phyloP scores from a whole-genome alignment of 1,284 basidiomycete species.

The Ceratobasidium sp. region DNA sequence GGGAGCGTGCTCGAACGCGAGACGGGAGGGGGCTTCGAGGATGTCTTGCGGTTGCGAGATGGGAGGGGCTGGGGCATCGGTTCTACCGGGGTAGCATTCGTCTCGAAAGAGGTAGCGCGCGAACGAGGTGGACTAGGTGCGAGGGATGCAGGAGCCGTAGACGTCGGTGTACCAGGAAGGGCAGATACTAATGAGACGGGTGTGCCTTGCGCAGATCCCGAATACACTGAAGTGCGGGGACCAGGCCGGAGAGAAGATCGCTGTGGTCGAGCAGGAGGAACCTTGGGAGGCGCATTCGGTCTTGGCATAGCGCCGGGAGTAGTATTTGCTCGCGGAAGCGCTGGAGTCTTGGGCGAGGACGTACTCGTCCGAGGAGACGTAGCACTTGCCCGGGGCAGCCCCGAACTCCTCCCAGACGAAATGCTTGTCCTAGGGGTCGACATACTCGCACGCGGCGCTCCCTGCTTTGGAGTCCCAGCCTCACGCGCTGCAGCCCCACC shows the following conservation, averaged over 20 bases:
- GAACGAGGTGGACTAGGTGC: conserved; percentile 12
- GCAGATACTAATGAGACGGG: not conserved
- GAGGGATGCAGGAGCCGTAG: not conserved
- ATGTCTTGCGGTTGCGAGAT: conserved; percentile 2
- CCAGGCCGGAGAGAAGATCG: conserved; percentile 28
- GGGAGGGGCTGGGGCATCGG: conserved; percentile 1
- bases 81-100: not conserved
- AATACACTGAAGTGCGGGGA: not conserved
- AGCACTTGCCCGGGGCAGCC: not conserved
- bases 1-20: conserved; percentile 6
- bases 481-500: not conserved
- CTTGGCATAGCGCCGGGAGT: not conserved
- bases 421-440: conserved; percentile 31
- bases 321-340: not conserved
- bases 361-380: not conserved
- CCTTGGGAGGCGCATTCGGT: not conserved
- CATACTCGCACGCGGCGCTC: conserved; percentile 9
- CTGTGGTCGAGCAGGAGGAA: conserved; percentile 15
- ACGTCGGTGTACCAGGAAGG: not conserved
- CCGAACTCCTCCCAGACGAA: conserved; percentile 16
- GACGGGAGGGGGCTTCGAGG: conserved; percentile 22
- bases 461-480: not conserved
- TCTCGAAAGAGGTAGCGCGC: conserved; percentile 25
- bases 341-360: not conserved
- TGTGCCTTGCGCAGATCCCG: conserved; percentile 13